Evolutionary conservation across 2,329 filamentous ascomycete species (phyloP).

Genomic region (Chlorencoelia australis): DNA sequence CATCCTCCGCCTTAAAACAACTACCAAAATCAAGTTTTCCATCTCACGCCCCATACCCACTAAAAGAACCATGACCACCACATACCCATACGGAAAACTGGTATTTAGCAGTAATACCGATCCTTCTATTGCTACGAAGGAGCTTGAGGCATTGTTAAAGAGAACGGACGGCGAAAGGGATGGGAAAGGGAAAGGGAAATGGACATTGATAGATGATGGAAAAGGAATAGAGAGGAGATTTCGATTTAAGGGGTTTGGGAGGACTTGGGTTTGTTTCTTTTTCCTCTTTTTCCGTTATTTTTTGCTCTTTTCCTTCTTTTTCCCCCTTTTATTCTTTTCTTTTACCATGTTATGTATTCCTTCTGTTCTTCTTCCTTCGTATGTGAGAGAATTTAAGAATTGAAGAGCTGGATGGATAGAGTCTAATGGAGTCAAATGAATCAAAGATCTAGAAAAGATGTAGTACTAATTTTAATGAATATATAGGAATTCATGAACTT

Average conservation of each 20-base stretch:
- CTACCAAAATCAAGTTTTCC: no score
- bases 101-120: no score
- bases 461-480: not conserved
- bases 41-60: no score
- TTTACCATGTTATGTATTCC: no score
- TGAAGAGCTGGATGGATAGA: not conserved
- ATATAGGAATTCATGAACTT: constrained; percentile 66
- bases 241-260: constrained; percentile 55
- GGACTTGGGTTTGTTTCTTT: constrained; percentile 46
- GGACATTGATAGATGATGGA: constrained; percentile 41
- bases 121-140: no score
- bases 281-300: not conserved
- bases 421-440: not conserved
- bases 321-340: no score
- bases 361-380: no score
- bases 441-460: not conserved
- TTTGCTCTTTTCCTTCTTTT: no score
- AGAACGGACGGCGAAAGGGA: not conserved
- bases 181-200: constrained; percentile 28
- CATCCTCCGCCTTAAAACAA: no score
- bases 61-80: no score
- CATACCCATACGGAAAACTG: no score
- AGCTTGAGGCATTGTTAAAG: constrained; percentile 22
- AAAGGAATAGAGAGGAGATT: constrained; percentile 50
- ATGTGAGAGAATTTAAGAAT: not conserved